Base-by-base conservation (phyloP, 495 filamentous ascomycete species). In the Talaromyces wortmannii region DNA sequence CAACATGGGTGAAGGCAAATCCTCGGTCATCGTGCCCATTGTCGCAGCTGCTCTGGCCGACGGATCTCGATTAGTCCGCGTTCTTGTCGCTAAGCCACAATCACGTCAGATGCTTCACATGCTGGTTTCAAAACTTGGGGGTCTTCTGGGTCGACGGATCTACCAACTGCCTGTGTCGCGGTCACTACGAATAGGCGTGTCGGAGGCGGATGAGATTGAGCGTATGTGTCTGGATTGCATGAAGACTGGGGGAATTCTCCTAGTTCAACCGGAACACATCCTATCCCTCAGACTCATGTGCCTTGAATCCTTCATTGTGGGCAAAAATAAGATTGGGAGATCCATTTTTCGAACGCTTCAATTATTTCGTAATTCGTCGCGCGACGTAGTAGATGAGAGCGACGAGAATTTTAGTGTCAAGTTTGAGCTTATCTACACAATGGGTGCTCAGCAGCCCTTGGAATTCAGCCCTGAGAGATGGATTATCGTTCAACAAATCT, bases 1-100 rank as follows among this genome's bases (percentile, higher is more conserved):
- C 30, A 89, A 89, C 57, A 90, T 90, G 86, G 87, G 87, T 0
- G 80, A 87, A 64, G 87, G 87, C 0, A 91, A 91, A 57, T 83
- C 85, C 0, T 83, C 83, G 0, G 83, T 90, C 2, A 86, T 91
- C 50, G 75, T 88, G 0, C 87, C 87, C 0, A 80, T 86, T 17
- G 77, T 85, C 1, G 76, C 81, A 1, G 69, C 77, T 0, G 62
- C 65, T 2, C 65, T 87, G 15, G 83, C 84, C 1, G 65, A 89
- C 56, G 71, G 72, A 0, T 54, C 51, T 0, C 67, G 67, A n/a
- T 64, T 90, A 0, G 74, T 80, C 0, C 68, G 84, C 2, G 77
- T 89, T 0, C 62, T 90, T 4, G 84, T 89, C 4, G 71, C 75
- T 7, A 88, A 86, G 60, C 79, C 86, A 0, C 77, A 84, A 55